Conservation (phyloP, 2,329 filamentous ascomycete species). For the Aspergillus fijiensis region DNA sequence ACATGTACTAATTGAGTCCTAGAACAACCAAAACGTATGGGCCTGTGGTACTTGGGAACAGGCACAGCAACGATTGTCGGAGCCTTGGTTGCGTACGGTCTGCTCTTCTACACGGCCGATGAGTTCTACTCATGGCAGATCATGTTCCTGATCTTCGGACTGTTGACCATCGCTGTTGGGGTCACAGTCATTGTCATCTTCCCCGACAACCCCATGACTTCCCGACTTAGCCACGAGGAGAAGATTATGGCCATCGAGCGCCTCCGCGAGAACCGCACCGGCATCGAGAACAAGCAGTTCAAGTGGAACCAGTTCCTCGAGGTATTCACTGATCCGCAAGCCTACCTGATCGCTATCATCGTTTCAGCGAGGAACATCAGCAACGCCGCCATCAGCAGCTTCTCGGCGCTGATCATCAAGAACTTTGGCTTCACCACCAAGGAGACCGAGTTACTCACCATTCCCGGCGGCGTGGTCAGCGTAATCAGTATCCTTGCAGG, state of each 20-base stretch:
- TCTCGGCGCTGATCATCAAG: constrained; percentile 43
- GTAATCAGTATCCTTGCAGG: constrained; percentile 40
- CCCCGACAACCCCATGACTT: constrained; percentile 44
- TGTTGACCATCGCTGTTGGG: constrained; percentile 43
- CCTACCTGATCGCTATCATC: constrained; percentile 41
- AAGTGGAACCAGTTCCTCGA: constrained; percentile 50
- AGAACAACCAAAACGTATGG: constrained; percentile 60
- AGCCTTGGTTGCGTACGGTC: constrained; percentile 54
- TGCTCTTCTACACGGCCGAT: constrained; percentile 50
- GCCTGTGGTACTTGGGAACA: constrained; percentile 62
- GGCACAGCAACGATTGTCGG: constrained; percentile 56
- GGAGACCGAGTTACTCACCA: constrained; percentile 44
- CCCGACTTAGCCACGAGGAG: constrained; percentile 38
- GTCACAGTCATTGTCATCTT: constrained; percentile 40
- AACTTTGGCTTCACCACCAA: constrained; percentile 46
- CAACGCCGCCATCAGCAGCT: constrained; percentile 47
- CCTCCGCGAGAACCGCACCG: constrained; percentile 49
- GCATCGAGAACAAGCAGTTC: constrained; percentile 53
- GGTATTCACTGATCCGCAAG: constrained; percentile 46
- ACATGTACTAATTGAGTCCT: constrained; percentile 17
- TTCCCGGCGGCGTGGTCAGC: constrained; percentile 44
- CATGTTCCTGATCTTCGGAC: constrained; percentile 49
- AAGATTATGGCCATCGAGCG: constrained; percentile 42
- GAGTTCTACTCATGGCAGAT: constrained; percentile 50
- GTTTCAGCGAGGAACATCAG: constrained; percentile 38